Evolutionary conservation across 257 asterid genomes (phyloP).

Genomic region (Ligustrum vulgare): DNA sequence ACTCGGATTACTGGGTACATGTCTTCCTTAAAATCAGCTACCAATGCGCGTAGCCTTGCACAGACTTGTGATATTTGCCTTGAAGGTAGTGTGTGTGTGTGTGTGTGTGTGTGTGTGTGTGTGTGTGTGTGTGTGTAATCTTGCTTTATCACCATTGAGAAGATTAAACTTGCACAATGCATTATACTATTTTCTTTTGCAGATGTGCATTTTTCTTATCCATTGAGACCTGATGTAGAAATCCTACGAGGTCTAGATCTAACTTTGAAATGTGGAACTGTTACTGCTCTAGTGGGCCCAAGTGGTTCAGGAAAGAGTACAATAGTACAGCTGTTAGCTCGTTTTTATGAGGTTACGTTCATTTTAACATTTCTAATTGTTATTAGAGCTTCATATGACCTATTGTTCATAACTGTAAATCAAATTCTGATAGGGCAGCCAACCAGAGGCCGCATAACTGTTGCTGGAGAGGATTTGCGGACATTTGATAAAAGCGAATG

Average conservation of each 20-base stretch:
- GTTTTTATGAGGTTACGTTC: constrained; percentile 77
- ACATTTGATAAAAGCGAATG: constrained; percentile 91
- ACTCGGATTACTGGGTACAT: constrained; percentile 45
- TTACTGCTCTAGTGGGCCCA: constrained; percentile 93
- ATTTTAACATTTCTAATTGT: constrained; percentile 6
- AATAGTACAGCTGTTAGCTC: constrained; percentile 90
- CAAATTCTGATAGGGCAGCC: constrained; percentile 60
- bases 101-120: no score
- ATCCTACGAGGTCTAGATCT: constrained; percentile 79
- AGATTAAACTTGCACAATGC: background rate
- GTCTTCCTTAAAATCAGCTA: constrained; percentile 73
- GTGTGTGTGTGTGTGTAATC: background rate
- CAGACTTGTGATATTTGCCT: constrained; percentile 77
- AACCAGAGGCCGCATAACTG: constrained; percentile 82
- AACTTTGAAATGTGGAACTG: constrained; percentile 72
- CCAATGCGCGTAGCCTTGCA: constrained; percentile 62
- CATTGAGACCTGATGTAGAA: constrained; percentile 89
- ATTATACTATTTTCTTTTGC: constrained; percentile 26
- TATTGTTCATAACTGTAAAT: constrained; percentile 1
- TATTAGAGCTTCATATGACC: background rate
- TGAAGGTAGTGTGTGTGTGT: no score
- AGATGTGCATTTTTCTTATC: constrained; percentile 92
- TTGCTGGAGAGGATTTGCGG: constrained; percentile 95
- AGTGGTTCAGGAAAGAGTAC: constrained; percentile 99
- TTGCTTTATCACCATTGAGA: constrained; percentile 3